Conservation (phyloP, 345 rosid species). For the Hirschfeldia incana region DNA sequence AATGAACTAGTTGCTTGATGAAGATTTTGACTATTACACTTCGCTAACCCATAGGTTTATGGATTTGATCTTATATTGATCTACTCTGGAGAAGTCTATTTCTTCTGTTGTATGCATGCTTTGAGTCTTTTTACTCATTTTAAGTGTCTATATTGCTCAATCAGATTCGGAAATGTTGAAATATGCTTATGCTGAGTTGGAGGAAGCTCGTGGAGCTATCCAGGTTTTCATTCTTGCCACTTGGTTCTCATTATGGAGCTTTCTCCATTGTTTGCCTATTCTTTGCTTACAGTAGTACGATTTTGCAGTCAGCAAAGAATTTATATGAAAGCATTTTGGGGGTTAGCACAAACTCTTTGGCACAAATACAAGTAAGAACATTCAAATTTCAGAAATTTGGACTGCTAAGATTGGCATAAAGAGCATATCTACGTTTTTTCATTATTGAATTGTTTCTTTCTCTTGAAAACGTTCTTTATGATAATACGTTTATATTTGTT, state of each 20-base stretch:
- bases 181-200: constrained; percentile 94
- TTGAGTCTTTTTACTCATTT: neutral
- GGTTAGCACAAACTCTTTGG: constrained; percentile 69
- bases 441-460: neutral
- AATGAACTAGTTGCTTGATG: constrained; percentile 9
- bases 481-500: constrained; percentile 19
- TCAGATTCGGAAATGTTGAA: constrained; percentile 85
- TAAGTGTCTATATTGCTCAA: constrained; percentile 3
- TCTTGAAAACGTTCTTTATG: constrained; percentile 15
- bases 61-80: neutral
- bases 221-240: constrained; percentile 46
- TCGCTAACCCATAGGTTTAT: too few species aligned
- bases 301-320: constrained; percentile 78
- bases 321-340: constrained; percentile 74
- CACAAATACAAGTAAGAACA: constrained; percentile 78
- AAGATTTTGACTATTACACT: neutral
- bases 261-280: constrained; percentile 1
- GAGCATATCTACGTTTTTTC: constrained; percentile 9
- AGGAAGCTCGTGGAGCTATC: constrained; percentile 89
- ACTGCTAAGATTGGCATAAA: constrained; percentile 11
- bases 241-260: constrained; percentile 16
- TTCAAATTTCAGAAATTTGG: neutral
- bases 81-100: neutral
- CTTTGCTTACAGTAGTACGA: constrained; percentile 31
- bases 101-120: neutral